phyloP scores from a whole-genome alignment of 2,329 filamentous ascomycete species.

The Botryotinia narcissicola region DNA sequence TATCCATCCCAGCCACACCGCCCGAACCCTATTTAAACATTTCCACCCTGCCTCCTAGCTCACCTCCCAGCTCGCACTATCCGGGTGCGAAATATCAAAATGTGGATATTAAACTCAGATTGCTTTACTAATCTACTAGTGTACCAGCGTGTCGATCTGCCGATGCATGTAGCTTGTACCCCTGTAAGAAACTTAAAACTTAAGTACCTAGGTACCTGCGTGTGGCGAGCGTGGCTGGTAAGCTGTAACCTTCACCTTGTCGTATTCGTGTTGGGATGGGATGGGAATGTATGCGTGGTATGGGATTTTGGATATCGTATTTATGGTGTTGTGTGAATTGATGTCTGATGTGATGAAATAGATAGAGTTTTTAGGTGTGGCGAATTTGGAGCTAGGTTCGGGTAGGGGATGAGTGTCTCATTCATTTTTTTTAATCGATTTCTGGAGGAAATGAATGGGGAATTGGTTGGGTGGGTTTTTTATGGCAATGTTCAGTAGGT shows the following conservation, averaged over 20 bases:
- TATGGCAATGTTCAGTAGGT: neutral
- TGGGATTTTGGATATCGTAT: neutral
- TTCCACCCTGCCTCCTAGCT: neutral
- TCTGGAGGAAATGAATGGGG: no score
- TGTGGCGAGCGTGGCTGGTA: neutral
- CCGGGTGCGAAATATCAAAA: neutral
- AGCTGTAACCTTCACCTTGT: neutral
- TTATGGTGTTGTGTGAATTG: no score
- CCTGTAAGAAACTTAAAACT: neutral
- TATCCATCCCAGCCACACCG: neutral
- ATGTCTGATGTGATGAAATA: neutral
- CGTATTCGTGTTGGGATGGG: neutral
- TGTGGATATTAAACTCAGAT: neutral
- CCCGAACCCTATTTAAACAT: neutral
- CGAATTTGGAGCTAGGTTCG: neutral
- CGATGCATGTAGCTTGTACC: neutral
- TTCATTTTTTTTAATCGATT: neutral
- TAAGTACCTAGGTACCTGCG: no score
- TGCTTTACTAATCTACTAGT: neutral
- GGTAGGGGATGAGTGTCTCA: neutral
- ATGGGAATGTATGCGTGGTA: neutral
- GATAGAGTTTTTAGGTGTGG: neutral
- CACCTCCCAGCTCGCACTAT: neutral
- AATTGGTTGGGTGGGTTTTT: neutral
- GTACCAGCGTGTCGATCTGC: neutral